Evolutionary conservation across 176 grass and related monocot genomes (phyloP), one percentile per base, ranked within the genome.

Genomic region (Cenchrus purpureus): DNA sequence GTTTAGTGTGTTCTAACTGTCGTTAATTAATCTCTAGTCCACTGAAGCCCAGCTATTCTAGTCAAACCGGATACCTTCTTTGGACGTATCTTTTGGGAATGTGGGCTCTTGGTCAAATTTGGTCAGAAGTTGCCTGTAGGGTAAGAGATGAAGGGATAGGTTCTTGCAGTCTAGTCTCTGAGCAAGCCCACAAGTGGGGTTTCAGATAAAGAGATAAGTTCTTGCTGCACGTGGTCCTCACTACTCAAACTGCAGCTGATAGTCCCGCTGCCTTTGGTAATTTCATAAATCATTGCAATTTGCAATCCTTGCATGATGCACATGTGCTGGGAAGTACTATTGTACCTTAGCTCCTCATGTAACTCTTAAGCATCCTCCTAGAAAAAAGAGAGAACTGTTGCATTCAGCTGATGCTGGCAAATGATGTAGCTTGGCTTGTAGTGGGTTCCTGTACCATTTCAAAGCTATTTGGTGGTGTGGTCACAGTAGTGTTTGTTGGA

Each of bases 111-210:
- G 78, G 78, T 87, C 70, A 70, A 68, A 29, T 59, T 57, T 44
- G 59, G 48, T 63, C 44, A 29, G 57, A 61, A 50, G 12, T 31
- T 77, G 43, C 68, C 42, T 43, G 79, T 87, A 53, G 86, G 79
- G 60, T 74, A 59, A 76, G 52, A 82, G 40, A 77, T 76, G 15
- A 69, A 60, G 61, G 43, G 79, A 62, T 76, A 43, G 62, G 63
- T 77, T 87, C 9, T 51, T 25, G 79, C 79, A 61, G 79, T 70
- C 72, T 77, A 70, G 53, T 61, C 20, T 22, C 56, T 25, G n/a
- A 61, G n/a, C 25, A 69, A 82, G 20, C 29, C 8, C 79, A 77
- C 61, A 50, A 82, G 72, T 87, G 63, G 53, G 79, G 52, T 13
- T 74, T 20, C 5, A 51, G 42, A 82, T 76, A 37, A 80, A 16